These are phyloP conservation scores for Exserohilum rostratum DNA, from an alignment of 2,329 filamentous ascomycete genomes.

Conservation along the genomic window DNA sequence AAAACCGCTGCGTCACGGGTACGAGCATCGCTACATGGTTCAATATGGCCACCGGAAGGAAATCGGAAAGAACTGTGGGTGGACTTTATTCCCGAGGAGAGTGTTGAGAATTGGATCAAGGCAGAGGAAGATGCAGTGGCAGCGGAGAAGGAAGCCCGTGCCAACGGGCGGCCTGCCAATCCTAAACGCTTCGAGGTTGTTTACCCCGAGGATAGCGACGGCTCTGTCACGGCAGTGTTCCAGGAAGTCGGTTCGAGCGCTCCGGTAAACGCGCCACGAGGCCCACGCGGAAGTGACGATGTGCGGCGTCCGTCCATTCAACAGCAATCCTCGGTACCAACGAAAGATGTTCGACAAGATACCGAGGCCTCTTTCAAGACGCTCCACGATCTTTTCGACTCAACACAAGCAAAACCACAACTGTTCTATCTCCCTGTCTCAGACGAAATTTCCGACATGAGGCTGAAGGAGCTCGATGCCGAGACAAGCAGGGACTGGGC, in stretches of 20 bases:
- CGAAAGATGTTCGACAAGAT: constrained; percentile 26
- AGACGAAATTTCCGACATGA: constrained; percentile 66
- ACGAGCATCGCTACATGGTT: constrained; percentile 75
- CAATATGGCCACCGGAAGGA: constrained; percentile 85
- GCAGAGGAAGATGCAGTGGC: constrained; percentile 40
- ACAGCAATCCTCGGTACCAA: constrained; percentile 4
- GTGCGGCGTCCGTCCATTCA: constrained; percentile 9
- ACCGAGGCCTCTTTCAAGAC: constrained; percentile 55
- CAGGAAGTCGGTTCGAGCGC: constrained; percentile 41
- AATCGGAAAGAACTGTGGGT: constrained; percentile 84
- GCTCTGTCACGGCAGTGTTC: constrained; percentile 35
- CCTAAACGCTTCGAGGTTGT: constrained; percentile 42
- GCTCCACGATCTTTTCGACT: constrained; percentile 65
- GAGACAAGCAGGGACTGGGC: constrained; percentile 52
- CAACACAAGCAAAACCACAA: constrained; percentile 66
- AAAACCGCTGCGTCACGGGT: constrained; percentile 76
- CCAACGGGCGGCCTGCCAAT: constrained; percentile 19
- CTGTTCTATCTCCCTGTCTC: constrained; percentile 71
- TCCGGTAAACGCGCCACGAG: constrained; percentile 31
- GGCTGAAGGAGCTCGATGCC: constrained; percentile 65
- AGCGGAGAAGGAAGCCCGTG: constrained; percentile 39
- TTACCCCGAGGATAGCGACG: constrained; percentile 30
- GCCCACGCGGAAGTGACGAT: constrained; percentile 22
- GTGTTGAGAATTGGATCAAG: constrained; percentile 75
- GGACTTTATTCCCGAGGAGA: constrained; percentile 84